phyloP scores from a whole-genome alignment of 805 yeast genomes.

The Metschnikowia amazonensis region DNA sequence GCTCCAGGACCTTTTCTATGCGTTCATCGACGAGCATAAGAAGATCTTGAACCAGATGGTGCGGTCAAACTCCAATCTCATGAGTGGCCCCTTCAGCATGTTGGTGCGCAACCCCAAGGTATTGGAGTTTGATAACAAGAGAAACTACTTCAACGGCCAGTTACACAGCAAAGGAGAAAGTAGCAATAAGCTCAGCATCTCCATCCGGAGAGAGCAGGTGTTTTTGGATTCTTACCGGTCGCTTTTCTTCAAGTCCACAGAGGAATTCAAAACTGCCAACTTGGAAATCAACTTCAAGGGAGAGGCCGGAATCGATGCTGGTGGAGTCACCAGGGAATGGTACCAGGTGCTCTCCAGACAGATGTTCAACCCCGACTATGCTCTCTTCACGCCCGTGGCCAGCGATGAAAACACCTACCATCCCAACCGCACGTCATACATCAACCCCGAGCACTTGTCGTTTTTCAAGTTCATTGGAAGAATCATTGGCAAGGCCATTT shows the following conservation, averaged over 20 bases:
- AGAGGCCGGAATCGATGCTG: conserved; percentile 97
- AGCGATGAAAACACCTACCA: conserved; percentile 92
- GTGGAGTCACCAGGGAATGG: conserved; percentile 98
- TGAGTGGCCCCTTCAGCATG: conserved; percentile 94
- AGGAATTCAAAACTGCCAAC: conserved; percentile 67
- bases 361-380: conserved; percentile 95
- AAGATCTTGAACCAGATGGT: conserved; percentile 89
- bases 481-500: conserved; percentile 90
- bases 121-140: conserved; percentile 90
- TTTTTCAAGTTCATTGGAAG: conserved; percentile 94
- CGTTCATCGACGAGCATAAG: conserved; percentile 85
- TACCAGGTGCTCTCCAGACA: conserved; percentile 89
- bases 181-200: conserved; percentile 52
- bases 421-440: conserved; percentile 88
- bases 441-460: conserved; percentile 88
- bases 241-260: conserved; percentile 70
- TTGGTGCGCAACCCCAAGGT: conserved; percentile 84
- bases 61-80: conserved; percentile 80
- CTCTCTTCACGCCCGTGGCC: conserved; percentile 84
- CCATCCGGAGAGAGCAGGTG: conserved; percentile 83
- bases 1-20: conserved; percentile 71
- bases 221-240: conserved; percentile 87
- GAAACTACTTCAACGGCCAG: conserved; percentile 75
- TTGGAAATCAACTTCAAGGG: conserved; percentile 83
- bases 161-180: conserved; percentile 51